Base-by-base conservation (phyloP, 2,329 filamentous ascomycete genomes). In the Thelonectria rubi region DNA sequence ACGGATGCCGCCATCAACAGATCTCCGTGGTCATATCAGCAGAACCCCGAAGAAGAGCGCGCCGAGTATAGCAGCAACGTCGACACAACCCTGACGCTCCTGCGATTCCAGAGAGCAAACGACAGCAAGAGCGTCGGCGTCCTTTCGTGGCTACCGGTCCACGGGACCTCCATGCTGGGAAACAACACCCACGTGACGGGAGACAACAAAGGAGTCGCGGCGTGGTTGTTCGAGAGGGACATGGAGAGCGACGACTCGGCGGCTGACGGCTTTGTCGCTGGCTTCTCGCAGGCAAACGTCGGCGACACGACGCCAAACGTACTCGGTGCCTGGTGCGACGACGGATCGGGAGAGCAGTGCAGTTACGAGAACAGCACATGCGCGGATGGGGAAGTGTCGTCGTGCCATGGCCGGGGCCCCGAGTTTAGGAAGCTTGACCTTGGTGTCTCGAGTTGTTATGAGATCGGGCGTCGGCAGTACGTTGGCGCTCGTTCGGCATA, bases 181-280 rank as follows among this genome's bases (percentile, higher is more conserved):
- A 97, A 97, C 78, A 97, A 97, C 77, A 97, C 93, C 0, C 83
- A 97, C 14, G 87, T 95, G 52, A 89, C 93, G 3, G 94, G 92
- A n/a, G 94, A 98, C 76, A 98, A 98, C 80, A 98, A 98, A 79
- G 94, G 94, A 12, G 92, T 97, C 7, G 94, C 94, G 2, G 91
- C 94, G 0, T 91, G 90, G 73, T 80, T 97, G 12, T 89, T 97
- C 55, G 94, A 98, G 74, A 85, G 90, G 66, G 88, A 86, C 53
- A 82, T 90, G 50, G 74, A 79, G 2, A 77, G 76, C n/a, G 81
- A 86, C 17, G 72, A 80, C 2, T 81, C 79, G 17, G 87, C 88
- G 34, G 84, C 86, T 0, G 80, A 87, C 2, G 85, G 84, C 10
- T 97, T 97, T 69, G 91, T 97, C 1, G 93, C 94, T 3, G 94